phyloP scores from a whole-genome alignment of 108 stramenopile genomes.

The Cyclotella sp. region DNA sequence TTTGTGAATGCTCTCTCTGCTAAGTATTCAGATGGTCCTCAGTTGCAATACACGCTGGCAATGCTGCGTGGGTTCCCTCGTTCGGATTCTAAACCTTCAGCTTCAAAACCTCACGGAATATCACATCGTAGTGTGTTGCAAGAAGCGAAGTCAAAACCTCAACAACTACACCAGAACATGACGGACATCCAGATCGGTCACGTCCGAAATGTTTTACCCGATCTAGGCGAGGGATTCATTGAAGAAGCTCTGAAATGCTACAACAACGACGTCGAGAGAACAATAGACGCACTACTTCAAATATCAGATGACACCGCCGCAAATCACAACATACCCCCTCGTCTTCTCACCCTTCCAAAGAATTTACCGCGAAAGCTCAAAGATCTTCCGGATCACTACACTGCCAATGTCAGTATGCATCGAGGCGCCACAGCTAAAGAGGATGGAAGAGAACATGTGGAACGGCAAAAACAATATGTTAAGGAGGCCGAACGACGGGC shows the following conservation, averaged over 20 bases:
- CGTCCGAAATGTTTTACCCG: conserved; percentile 59
- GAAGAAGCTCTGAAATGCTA: conserved; percentile 77
- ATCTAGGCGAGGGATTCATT: conserved; percentile 83
- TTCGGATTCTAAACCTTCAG: conserved; percentile 12
- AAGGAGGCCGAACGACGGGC: conserved; percentile 55
- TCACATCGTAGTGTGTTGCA: neutral
- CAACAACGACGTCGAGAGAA: conserved; percentile 68
- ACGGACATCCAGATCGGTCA: conserved; percentile 50
- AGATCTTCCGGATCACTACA: conserved; percentile 36
- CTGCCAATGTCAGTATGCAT: conserved; percentile 39
- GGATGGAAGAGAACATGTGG: conserved; percentile 61
- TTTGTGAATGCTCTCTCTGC: conserved; percentile 32
- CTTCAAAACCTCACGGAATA: conserved; percentile 1
- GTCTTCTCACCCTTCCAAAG: conserved; percentile 33
- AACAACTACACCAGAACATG: conserved; percentile 31
- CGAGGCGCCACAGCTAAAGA: conserved; percentile 50
- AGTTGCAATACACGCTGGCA: conserved; percentile 42
- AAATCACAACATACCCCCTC: conserved; percentile 34
- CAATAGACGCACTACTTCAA: conserved; percentile 65
- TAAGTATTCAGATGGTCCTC: conserved; percentile 31
- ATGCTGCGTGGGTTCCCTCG: conserved; percentile 37
- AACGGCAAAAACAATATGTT: conserved; percentile 60
- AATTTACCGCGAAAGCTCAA: conserved; percentile 52
- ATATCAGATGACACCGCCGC: conserved; percentile 19
- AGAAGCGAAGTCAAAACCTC: neutral